Evolutionary conservation across 2,329 filamentous ascomycete genomes (phyloP).

Genomic region (Colletotrichum aenigma): DNA sequence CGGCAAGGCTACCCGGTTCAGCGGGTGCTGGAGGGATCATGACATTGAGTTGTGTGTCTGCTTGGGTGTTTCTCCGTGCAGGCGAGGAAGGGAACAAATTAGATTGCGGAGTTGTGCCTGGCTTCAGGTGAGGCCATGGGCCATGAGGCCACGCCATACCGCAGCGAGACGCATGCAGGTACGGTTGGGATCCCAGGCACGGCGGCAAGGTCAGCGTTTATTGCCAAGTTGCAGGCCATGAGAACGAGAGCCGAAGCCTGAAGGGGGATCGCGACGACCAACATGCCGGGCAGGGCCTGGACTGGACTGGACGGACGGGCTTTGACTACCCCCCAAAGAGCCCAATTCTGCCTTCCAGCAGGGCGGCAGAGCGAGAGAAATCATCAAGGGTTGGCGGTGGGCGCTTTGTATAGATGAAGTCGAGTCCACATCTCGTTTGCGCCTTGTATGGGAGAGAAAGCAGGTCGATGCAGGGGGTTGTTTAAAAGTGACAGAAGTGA

Average conservation of each 20-base stretch:
- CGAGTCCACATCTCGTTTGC: constrained; percentile 15
- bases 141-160: constrained; percentile 5
- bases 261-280: background rate
- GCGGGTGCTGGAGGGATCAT: background rate
- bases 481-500: background rate
- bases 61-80: background rate
- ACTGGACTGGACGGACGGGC: background rate
- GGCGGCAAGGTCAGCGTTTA: constrained; percentile 6
- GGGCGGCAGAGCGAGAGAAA: background rate
- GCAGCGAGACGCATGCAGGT: background rate
- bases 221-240: background rate
- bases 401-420: constrained; percentile 10
- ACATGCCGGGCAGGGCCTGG: background rate
- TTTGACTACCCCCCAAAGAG: background rate
- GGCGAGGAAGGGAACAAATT: background rate
- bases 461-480: background rate
- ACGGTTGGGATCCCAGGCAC: background rate
- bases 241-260: background rate
- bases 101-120: constrained; percentile 15
- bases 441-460: constrained; percentile 11
- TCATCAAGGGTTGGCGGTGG: background rate
- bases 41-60: background rate
- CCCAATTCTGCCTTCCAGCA: background rate
- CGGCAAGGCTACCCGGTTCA: constrained; percentile 8
- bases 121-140: constrained; percentile 19